Conservation (phyloP, 495 filamentous ascomycete species). For the Daldinia loculata region DNA sequence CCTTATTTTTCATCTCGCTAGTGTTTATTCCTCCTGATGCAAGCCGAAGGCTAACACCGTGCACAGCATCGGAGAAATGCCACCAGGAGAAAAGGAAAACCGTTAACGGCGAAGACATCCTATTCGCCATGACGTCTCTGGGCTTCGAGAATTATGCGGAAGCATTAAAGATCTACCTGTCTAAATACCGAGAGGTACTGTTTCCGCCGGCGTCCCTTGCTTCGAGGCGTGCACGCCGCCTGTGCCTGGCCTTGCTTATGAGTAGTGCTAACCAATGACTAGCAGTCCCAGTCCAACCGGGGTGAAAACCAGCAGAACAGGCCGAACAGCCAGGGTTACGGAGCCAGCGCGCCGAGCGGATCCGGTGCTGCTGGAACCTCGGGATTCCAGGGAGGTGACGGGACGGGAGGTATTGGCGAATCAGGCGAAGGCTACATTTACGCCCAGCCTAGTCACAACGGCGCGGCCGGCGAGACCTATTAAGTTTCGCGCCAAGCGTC, state of each 20-base stretch:
- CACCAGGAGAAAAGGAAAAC: conserved; percentile 99
- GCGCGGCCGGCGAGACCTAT: conserved; percentile 62
- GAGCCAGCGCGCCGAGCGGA: conserved; percentile 57
- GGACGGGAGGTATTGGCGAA: conserved; percentile 67
- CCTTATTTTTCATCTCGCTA: conserved; percentile 29
- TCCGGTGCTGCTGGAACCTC: conserved; percentile 54
- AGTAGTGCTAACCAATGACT: conserved; percentile 49
- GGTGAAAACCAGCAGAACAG: conserved; percentile 74
- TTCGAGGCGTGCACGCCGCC: conserved; percentile 14
- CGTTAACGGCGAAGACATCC: conserved; percentile 97
- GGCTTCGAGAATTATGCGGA: conserved; percentile 99
- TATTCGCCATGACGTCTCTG: conserved; percentile 98
- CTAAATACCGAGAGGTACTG: conserved; percentile 97
- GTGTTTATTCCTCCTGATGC: conserved; percentile 17
- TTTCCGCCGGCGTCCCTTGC: conserved; percentile 35
- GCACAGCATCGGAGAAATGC: conserved; percentile 94
- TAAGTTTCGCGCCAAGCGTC: conserved; percentile 37
- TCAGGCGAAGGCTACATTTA: conserved; percentile 70
- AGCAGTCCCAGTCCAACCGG: conserved; percentile 78
- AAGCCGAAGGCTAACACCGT: conserved; percentile 44
- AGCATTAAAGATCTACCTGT: conserved; percentile 96
- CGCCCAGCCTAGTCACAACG: conserved; percentile 75
- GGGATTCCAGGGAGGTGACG: conserved; percentile 65
- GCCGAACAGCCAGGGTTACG: conserved; percentile 75
- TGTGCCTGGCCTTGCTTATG: conserved; percentile 20